Percentiles rank a stretch among this genome's conserved stretches.
These are phyloP conservation scores for Annulohypoxylon truncatum DNA, from an alignment of 2,329 filamentous ascomycete genomes.

Conservation along the genomic window DNA sequence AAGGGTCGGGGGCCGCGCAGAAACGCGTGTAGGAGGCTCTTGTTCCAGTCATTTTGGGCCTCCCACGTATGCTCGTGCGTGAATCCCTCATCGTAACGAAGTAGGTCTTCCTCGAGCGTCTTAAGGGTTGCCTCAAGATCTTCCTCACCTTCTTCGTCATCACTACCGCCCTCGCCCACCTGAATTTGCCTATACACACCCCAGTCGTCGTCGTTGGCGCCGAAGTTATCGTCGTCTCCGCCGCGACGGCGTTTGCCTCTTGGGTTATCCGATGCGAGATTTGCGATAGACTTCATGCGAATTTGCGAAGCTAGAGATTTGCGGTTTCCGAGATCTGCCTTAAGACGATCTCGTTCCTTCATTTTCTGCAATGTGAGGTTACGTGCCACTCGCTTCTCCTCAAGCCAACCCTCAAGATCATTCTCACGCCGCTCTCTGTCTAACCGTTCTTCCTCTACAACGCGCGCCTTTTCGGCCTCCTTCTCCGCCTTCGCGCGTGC, in stretches of 20 bases:
- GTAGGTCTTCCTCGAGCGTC: conserved; percentile 82
- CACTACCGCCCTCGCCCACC: conserved; percentile 79
- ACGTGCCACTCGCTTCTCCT: conserved; percentile 82
- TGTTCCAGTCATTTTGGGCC: conserved; percentile 95
- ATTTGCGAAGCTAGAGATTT: conserved; percentile 97
- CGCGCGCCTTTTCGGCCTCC: conserved; percentile 86
- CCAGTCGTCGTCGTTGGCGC: conserved; percentile 98
- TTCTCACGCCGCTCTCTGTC: conserved; percentile 87
- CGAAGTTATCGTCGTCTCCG: conserved; percentile 95
- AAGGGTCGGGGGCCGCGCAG: conserved; percentile 88
- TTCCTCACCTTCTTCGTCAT: conserved; percentile 93
- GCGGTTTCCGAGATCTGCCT: conserved; percentile 93
- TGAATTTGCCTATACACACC: conserved; percentile 94
- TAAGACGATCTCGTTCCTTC: conserved; percentile 92
- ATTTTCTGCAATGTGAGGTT: conserved; percentile 79
- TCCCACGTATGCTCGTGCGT: conserved; percentile 92
- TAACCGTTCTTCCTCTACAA: conserved; percentile 83
- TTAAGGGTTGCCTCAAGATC: conserved; percentile 81
- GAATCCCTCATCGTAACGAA: conserved; percentile 88
- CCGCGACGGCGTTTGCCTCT: conserved; percentile 85
- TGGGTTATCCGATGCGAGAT: conserved; percentile 90
- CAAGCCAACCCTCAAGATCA: conserved; percentile 87
- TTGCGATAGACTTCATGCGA: conserved; percentile 98
- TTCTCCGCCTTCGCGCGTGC: conserved; percentile 96
- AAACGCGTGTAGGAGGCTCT: conserved; percentile 90